phyloP scores from a whole-genome alignment of 1,284 basidiomycete species.

The Pholiota adiposa region DNA sequence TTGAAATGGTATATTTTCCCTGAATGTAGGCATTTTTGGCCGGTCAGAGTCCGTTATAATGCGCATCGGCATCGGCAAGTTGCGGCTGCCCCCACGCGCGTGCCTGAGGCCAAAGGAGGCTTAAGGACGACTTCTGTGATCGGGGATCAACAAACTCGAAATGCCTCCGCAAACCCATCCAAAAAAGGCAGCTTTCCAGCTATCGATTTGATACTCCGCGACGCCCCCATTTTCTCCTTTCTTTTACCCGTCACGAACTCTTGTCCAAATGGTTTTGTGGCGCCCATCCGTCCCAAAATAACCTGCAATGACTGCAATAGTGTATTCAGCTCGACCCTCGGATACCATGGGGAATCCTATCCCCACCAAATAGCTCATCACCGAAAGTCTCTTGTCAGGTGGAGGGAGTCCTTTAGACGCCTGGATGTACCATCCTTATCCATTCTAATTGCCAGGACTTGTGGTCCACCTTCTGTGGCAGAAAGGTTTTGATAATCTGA shows the following conservation, averaged over 20 bases:
- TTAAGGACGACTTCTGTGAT: constrained; percentile 38
- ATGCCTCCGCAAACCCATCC: constrained; percentile 32
- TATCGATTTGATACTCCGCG: constrained; percentile 34
- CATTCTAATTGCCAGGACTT: constrained; percentile 7
- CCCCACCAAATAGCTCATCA: constrained; percentile 24
- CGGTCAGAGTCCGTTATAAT: constrained; percentile 4
- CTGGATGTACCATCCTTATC: not conserved
- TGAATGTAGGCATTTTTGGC: constrained; percentile 21
- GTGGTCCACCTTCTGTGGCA: not conserved
- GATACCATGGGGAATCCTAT: constrained; percentile 34
- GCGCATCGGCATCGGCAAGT: constrained; percentile 38
- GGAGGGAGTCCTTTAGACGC: constrained; percentile 20
- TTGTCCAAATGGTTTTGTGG: constrained; percentile 40
- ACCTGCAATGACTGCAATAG: constrained; percentile 22
- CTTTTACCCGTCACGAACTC: constrained; percentile 21
- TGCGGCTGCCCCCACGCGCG: constrained; percentile 36
- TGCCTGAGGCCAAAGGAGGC: constrained; percentile 35
- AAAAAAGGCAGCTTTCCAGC: constrained; percentile 11
- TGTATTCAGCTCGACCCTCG: constrained; percentile 30
- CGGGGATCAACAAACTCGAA: constrained; percentile 43
- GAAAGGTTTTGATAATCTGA: not conserved
- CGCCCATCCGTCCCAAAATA: constrained; percentile 30
- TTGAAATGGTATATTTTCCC: constrained; percentile 9
- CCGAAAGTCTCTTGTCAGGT: constrained; percentile 22
- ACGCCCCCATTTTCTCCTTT: constrained; percentile 21